These are phyloP conservation scores for Colletotrichum melonis DNA, from an alignment of 2,329 filamentous ascomycete genomes.

Conservation along the genomic window DNA sequence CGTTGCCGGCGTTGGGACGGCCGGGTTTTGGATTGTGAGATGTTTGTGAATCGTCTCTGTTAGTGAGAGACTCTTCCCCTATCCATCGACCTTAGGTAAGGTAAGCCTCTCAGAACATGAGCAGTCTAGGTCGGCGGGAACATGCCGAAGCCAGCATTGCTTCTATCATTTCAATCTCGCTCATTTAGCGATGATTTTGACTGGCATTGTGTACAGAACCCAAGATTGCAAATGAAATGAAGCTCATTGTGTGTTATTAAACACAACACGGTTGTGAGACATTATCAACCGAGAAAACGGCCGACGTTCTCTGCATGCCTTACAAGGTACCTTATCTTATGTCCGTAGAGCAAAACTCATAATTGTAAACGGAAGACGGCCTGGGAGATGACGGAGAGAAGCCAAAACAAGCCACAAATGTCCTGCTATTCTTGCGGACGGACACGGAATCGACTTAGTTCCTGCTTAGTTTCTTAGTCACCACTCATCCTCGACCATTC, in stretches of 20 bases:
- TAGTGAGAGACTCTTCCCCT: slow-evolving; percentile 3
- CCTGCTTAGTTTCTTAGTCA: too few relatives aligned
- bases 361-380: neutral
- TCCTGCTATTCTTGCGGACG: slow-evolving; percentile 12
- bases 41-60: slow-evolving; percentile 1
- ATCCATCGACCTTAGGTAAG: neutral
- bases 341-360: neutral
- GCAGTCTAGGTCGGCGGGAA: neutral
- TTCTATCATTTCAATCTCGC: neutral
- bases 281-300: neutral
- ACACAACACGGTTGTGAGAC: neutral
- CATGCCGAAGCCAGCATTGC: neutral
- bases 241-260: neutral
- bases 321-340: neutral
- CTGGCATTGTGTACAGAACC: neutral
- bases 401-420: slow-evolving; percentile 22
- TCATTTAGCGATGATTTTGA: neutral
- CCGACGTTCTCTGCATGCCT: neutral
- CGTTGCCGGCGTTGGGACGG: slow-evolving; percentile 24
- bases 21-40: neutral
- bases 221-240: neutral
- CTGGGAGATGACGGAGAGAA: neutral
- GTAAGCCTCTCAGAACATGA: neutral
- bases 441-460: slow-evolving; percentile 3
- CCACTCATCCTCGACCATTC: neutral